phyloP scores from a whole-genome alignment of 208 protist genomes.

The Trypanosoma caninum region DNA sequence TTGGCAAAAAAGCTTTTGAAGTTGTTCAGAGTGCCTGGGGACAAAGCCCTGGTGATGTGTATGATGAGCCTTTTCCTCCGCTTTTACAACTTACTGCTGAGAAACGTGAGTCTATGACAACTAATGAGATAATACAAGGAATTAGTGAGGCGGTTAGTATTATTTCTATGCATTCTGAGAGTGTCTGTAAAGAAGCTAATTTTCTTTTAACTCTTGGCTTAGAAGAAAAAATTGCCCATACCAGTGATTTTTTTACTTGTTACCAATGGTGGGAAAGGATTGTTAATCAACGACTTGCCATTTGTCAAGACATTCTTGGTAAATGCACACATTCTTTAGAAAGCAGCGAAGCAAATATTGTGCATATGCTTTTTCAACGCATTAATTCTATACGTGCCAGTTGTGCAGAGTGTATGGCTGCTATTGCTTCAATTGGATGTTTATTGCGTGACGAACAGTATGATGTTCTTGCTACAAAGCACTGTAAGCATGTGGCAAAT shows the following conservation, averaged over 20 bases:
- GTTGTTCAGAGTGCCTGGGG: constrained; percentile 31
- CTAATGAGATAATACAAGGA: constrained; percentile 31
- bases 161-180: constrained; percentile 21
- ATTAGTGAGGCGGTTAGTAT: constrained; percentile 41
- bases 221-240: constrained; percentile 65
- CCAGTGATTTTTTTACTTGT: constrained; percentile 45
- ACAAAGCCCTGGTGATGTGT: constrained; percentile 1
- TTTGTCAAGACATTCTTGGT: constrained; percentile 36
- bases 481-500: not conserved
- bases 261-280: constrained; percentile 57
- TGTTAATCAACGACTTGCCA: constrained; percentile 38
- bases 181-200: constrained; percentile 36
- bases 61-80: constrained; percentile 24
- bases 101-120: constrained; percentile 21
- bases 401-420: constrained; percentile 37
- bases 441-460: constrained; percentile 55
- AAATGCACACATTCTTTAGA: constrained; percentile 13
- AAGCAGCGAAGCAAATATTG: not conserved
- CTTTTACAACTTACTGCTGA: constrained; percentile 33
- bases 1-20: constrained; percentile 31
- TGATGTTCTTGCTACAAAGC: constrained; percentile 36
- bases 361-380: constrained; percentile 11
- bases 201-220: constrained; percentile 58
- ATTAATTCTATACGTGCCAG: constrained; percentile 28
- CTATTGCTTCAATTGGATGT: constrained; percentile 34